A percentile compares a stretch with the other conserved stretches of the same genome.
These are phyloP conservation scores for Eutrema salsugineum DNA, from an alignment of 441 rosid genomes.

Conservation along the genomic window DNA sequence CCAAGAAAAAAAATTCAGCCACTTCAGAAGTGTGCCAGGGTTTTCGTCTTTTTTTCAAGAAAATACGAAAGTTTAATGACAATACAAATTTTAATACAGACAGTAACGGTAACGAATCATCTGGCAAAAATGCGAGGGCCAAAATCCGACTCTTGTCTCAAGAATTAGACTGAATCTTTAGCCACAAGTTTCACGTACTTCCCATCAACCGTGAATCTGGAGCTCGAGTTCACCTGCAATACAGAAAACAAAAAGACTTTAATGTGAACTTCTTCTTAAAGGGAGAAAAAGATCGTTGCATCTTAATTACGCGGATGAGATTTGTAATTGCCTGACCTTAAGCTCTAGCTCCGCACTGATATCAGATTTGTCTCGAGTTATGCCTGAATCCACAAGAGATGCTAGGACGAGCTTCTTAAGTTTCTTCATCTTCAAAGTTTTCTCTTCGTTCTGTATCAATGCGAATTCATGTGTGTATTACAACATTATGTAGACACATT, in stretches of 20 bases:
- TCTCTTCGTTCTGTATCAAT: constrained; percentile 55
- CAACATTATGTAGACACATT: not conserved
- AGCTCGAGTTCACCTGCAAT: constrained; percentile 63
- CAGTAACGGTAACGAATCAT: constrained; percentile 8
- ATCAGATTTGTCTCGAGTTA: constrained; percentile 39
- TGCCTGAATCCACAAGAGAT: constrained; percentile 51
- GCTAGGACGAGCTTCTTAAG: constrained; percentile 57
- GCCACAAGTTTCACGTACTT: constrained; percentile 58
- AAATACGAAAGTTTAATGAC: not conserved
- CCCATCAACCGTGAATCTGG: constrained; percentile 52
- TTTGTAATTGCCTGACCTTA: constrained; percentile 46
- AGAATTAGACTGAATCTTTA: constrained; percentile 33
- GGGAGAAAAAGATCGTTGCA: not conserved
- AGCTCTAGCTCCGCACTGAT: constrained; percentile 45
- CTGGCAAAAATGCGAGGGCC: constrained; percentile 19
- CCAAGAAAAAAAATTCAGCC: too few relatives aligned
- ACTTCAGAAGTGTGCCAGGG: too few relatives aligned
- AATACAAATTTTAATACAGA: not conserved
- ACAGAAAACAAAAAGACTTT: not conserved
- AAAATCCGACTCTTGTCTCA: not conserved
- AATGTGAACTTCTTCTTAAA: not conserved
- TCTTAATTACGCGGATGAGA: not conserved
- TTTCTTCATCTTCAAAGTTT: constrained; percentile 72
- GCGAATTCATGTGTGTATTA: not conserved
- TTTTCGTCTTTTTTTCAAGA: not conserved